phyloP scores from a whole-genome alignment of 345 rosid species.

The Jatropha curcas region DNA sequence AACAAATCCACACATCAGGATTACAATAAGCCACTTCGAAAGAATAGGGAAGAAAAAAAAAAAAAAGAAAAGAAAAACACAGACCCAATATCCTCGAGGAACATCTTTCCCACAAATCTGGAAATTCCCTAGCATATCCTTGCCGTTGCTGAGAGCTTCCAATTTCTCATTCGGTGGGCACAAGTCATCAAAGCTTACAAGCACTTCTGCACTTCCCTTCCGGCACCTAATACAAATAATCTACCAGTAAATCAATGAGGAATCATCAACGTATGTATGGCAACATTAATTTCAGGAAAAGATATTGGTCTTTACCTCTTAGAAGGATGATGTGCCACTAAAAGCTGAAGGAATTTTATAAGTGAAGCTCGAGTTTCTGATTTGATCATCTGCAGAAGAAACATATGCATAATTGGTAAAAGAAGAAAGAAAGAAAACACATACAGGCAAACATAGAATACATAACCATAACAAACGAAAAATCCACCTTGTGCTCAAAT shows the following conservation, averaged over 20 bases:
- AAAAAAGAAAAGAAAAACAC: constrained; percentile 12
- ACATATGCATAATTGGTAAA: not conserved
- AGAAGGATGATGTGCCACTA: constrained; percentile 95
- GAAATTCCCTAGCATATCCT: constrained; percentile 41
- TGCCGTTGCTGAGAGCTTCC: constrained; percentile 35
- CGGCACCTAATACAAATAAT: constrained; percentile 72
- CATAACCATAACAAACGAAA: constrained; percentile 8
- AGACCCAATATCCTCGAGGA: constrained; percentile 97
- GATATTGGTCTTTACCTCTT: constrained; percentile 47
- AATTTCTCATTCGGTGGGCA: constrained; percentile 51
- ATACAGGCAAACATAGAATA: not conserved
- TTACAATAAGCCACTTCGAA: not conserved
- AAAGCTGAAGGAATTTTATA: constrained; percentile 77
- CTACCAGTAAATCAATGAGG: constrained; percentile 32
- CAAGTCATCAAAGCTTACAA: constrained; percentile 77
- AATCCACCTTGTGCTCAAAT: constrained; percentile 62
- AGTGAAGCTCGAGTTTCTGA: constrained; percentile 72
- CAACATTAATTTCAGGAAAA: constrained; percentile 12
- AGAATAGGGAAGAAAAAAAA: not conserved
- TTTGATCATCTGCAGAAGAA: constrained; percentile 69
- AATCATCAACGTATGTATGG: constrained; percentile 21
- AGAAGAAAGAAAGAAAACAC: constrained; percentile 14
- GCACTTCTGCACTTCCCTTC: constrained; percentile 84
- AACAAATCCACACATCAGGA: not conserved
- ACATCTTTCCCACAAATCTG: constrained; percentile 89